A percentile compares a stretch with the other conserved stretches of the same genome.
Conservation (phyloP, 176 grass and related monocot species). For the Eragrostis curvula region DNA sequence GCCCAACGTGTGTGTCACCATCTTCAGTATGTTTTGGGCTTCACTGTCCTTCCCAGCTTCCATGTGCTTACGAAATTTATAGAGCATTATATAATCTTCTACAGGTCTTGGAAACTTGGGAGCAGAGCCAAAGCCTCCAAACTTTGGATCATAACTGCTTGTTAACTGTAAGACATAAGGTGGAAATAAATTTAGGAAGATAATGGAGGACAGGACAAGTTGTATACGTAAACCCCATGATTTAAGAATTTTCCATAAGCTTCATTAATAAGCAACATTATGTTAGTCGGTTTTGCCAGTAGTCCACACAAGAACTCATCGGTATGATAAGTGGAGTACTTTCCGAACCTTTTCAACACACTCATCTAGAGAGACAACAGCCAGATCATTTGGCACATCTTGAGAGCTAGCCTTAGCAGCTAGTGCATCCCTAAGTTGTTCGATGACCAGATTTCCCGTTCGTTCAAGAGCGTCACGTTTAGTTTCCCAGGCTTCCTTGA, state of each 20-base stretch:
- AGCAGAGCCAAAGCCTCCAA: conserved; percentile 88
- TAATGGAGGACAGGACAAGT: neutral
- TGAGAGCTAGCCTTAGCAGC: conserved; percentile 65
- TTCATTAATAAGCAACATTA: neutral
- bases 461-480: conserved; percentile 81
- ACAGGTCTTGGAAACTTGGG: conserved; percentile 97
- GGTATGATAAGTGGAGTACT: conserved; percentile 18
- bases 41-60: conserved; percentile 60
- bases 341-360: conserved; percentile 81
- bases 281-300: neutral
- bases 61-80: conserved; percentile 65
- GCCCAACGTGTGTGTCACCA: conserved; percentile 80
- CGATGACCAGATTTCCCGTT: conserved; percentile 59
- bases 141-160: conserved; percentile 79
- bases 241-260: neutral
- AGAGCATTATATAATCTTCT: conserved; percentile 83
- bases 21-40: conserved; percentile 65
- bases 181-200: neutral
- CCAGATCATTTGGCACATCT: conserved; percentile 68
- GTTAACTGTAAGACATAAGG: conserved; percentile 52
- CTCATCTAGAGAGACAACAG: conserved; percentile 58
- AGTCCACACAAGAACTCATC: neutral
- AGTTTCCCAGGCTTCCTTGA: conserved; percentile 92
- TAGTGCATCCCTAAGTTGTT: conserved; percentile 85
- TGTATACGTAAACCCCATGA: neutral